Base-by-base conservation (phyloP, 2,329 filamentous ascomycete species). In the Colletotrichum musicola region DNA sequence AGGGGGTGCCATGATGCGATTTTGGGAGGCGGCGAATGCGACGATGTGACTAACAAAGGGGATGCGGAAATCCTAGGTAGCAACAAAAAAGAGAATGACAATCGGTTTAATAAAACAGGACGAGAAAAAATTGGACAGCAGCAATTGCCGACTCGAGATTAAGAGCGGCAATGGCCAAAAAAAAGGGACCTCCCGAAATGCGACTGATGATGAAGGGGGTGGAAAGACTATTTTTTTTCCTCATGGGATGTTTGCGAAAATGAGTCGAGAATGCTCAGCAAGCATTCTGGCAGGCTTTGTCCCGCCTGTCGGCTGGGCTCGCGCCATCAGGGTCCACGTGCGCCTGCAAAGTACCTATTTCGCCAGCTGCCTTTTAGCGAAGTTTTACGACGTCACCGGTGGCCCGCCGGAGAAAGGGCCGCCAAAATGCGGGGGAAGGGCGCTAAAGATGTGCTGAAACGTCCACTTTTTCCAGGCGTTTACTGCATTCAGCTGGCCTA, bases 1-100 rank as follows among this genome's bases (percentile, higher is more conserved):
- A 4, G 87, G 86, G 57, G 87, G 87, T 58, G 83, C 85, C 86
- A 88, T 88, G 74, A 71, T 79, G 72, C 35, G 59, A 56, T 16
- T 40, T 47, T n/a, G 38, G 27, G n/a, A 38, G 50, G 22, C 22
- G 22, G n/a, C 38, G 7, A 16, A 54, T 70, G 68, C 64, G 55
- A 64, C 59, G 40, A 47, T 35, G 56, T 57, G 44, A 59, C 46
- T 25, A 35, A 59, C 38, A 51, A 64, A 58, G 53, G 58, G 18
- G 59, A 40, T 42, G 4, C 40, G 35, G 49, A 47, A 30, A 7
- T 42, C 25, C 27, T 25, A 49, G 46, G 18, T 16, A 12, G 44
- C 38, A 35, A 35, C 20, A 38, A 18, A 55, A 12, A 22, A 56
- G 42, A 42, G 20, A 38, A 30, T 30, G 38, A 54, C 9, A 27